Evolutionary conservation across 2,329 filamentous ascomycete species (phyloP), one percentile per base, ranked within the genome.

Genomic region (Epichloe amarillans): DNA sequence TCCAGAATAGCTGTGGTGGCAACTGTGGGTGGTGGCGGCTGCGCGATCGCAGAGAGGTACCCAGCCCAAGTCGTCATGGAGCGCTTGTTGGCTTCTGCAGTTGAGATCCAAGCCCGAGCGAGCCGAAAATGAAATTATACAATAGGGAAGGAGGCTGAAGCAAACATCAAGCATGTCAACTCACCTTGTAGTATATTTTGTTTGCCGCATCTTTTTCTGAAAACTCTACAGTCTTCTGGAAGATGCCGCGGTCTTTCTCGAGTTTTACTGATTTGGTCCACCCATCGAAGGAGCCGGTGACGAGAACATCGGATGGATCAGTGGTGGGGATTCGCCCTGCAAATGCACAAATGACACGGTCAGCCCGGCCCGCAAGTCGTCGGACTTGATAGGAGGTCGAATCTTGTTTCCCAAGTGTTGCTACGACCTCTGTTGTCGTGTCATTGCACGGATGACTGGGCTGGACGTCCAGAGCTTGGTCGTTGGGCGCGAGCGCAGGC

Each of bases 131-230:
- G 19, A 6, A 10, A 10, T 17, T 5, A 19, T 4, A 30, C 15
- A 36, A 49, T 12, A 41, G 19, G 30, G 8, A 30, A 11, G 15
- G 15, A 10, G n/a, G 21, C 14, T 26, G 12, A 11, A 14, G 33
- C 40, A 38, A 21, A 49, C 21, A 36, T 21, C 38, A 23, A 17
- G 30, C 12, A 17, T 23, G 11, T 21, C 10, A 17, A 72, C 75
- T 59, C 73, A 95, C 91, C 88, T 98, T 98, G 82, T 96, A 98
- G 64, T 84, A 83, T 59, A 95, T 84, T 72, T 93, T 95, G 56
- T 83, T 73, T 46, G 73, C 71, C 15, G 73, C 70, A 50, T 47
- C 36, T 33, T 54, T 36, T 17, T 79, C 72, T 47, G 84, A 74
- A 36, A 97, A 75, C 49, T 79, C 72, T 53, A 98, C 88, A 36